phyloP scores from a whole-genome alignment of 768 basidiomycete species.

The Pisolithus microcarpus region DNA sequence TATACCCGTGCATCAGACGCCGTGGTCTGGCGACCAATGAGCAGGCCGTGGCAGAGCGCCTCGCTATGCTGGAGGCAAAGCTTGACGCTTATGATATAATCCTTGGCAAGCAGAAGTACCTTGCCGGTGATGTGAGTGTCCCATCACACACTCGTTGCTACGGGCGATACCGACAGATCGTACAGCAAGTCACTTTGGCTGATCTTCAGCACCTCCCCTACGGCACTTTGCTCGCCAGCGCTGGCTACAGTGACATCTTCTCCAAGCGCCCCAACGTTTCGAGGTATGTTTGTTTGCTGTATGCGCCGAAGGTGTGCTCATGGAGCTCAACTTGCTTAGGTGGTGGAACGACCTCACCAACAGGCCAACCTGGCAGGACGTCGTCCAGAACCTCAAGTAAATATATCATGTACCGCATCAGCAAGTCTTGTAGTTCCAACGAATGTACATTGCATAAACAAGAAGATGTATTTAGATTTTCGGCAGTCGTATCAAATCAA shows the following conservation, averaged over 20 bases:
- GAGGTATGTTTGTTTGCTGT: conserved; percentile 25
- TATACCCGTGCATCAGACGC: background rate
- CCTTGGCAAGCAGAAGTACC: conserved; percentile 46
- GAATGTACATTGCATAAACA: too few relatives aligned
- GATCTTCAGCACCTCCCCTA: conserved; percentile 55
- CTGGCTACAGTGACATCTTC: conserved; percentile 26
- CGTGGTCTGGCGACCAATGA: conserved; percentile 19
- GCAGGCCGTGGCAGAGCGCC: conserved; percentile 9
- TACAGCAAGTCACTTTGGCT: conserved; percentile 42
- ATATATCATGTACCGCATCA: background rate
- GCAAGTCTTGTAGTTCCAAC: too few relatives aligned
- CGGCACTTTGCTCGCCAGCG: conserved; percentile 22
- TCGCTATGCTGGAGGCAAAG: conserved; percentile 22
- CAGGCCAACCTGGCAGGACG: conserved; percentile 36
- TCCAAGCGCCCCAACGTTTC: conserved; percentile 35
- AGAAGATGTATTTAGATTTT: too few relatives aligned
- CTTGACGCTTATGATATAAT: conserved; percentile 50
- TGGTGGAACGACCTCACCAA: conserved; percentile 47
- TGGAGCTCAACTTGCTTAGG: conserved; percentile 19
- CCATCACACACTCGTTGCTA: background rate
- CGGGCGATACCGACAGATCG: background rate
- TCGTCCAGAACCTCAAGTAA: background rate
- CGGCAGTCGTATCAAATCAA: too few relatives aligned
- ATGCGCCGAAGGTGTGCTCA: background rate
- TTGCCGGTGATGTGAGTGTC: conserved; percentile 47